Conservation (phyloP, 331 rosid species). For the Pyracantha coccinea region DNA sequence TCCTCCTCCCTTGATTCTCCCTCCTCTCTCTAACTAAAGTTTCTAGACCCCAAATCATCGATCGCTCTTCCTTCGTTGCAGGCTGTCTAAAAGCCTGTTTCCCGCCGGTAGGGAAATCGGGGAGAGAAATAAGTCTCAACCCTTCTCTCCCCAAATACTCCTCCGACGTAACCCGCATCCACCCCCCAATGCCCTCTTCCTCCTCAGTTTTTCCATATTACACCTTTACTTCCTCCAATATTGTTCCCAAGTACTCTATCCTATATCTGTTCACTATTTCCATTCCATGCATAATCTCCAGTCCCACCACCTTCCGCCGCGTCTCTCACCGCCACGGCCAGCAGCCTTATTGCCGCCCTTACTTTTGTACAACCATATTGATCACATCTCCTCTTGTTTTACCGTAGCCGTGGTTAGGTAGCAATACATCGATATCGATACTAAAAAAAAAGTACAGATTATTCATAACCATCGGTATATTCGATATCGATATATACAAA, state of each 20-base stretch:
- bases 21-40: slow-evolving; percentile 1
- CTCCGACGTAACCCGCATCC: background rate
- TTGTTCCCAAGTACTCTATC: background rate
- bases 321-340: slow-evolving; percentile 27
- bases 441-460: background rate
- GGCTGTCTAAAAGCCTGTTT: slow-evolving; percentile 1
- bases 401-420: background rate
- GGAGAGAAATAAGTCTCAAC: background rate
- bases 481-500: background rate
- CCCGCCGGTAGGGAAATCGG: slow-evolving; percentile 23
- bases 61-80: background rate
- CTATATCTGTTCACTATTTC: background rate
- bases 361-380: background rate
- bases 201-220: background rate
- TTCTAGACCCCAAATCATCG: background rate
- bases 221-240: background rate
- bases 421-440: background rate
- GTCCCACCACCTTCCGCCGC: slow-evolving; percentile 28
- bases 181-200: background rate
- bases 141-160: background rate
- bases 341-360: slow-evolving; percentile 21
- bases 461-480: background rate
- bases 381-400: background rate
- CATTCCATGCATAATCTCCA: slow-evolving; percentile 49
- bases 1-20: slow-evolving; percentile 4